These are phyloP conservation scores for Candida sphagnicola DNA, from an alignment of 805 yeast species.

Conservation along the genomic window DNA sequence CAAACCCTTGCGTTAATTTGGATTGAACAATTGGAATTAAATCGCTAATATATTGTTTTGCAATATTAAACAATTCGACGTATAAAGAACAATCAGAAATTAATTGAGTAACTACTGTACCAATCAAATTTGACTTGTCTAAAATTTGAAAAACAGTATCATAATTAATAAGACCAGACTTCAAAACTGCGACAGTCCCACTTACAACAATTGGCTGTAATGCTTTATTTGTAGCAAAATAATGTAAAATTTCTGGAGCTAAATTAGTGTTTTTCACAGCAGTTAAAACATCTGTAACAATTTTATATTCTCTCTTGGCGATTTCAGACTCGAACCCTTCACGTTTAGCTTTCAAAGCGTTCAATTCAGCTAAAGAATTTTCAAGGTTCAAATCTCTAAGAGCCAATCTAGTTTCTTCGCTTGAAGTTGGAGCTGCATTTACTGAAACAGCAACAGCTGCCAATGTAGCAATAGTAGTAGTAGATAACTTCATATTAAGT, in stretches of 20 bases:
- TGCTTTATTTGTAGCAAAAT: slow-evolving; percentile 23
- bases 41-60: slow-evolving; percentile 21
- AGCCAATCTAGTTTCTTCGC: slow-evolving; percentile 5
- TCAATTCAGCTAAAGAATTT: slow-evolving; percentile 21
- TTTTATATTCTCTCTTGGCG: slow-evolving; percentile 32
- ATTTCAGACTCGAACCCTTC: slow-evolving; percentile 22
- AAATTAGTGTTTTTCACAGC: slow-evolving; percentile 33
- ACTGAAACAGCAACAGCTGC: slow-evolving; percentile 6
- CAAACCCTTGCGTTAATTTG: slow-evolving; percentile 15
- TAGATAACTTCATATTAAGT: slow-evolving; percentile 11
- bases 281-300: slow-evolving; percentile 37
- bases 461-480: slow-evolving; percentile 11
- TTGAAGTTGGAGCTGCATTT: slow-evolving; percentile 12
- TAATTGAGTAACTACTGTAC: slow-evolving; percentile 29
- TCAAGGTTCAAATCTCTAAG: slow-evolving; percentile 14
- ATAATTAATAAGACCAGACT: slow-evolving; percentile 29
- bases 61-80: slow-evolving; percentile 28
- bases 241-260: slow-evolving; percentile 32
- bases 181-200: slow-evolving; percentile 24
- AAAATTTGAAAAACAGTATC: slow-evolving; percentile 30
- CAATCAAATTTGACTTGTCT: slow-evolving; percentile 34
- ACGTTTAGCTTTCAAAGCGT: slow-evolving; percentile 25
- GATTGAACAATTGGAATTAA: slow-evolving; percentile 23
- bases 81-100: slow-evolving; percentile 37
- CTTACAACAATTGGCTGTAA: slow-evolving; percentile 19